Evolutionary conservation across 2,329 filamentous ascomycete species (phyloP).

Genomic region (Pseudogymnoascus sp.): DNA sequence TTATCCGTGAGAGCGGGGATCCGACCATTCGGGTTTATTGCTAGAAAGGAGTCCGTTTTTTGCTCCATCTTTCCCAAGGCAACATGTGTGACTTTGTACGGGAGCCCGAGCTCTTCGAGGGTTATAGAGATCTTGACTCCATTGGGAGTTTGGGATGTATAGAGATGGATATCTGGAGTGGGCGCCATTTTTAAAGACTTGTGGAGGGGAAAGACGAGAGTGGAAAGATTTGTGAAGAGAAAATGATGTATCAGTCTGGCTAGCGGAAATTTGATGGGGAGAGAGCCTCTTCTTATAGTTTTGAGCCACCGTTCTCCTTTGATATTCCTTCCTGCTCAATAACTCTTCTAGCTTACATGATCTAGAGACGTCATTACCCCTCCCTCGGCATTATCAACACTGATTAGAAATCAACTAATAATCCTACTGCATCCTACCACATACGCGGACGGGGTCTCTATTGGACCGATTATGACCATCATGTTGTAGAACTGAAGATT

Average conservation of each 20-base stretch:
- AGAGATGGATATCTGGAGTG: conserved; percentile 29
- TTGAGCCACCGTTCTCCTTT: not conserved
- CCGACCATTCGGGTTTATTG: conserved; percentile 88
- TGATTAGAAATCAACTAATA: not conserved
- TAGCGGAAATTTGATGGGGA: not conserved
- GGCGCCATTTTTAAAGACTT: conserved; percentile 37
- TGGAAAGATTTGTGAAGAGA: conserved; percentile 18
- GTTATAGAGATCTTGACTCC: conserved; percentile 85
- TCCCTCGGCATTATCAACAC: not conserved
- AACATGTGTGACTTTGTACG: conserved; percentile 71
- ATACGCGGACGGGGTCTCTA: not conserved
- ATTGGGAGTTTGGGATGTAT: conserved; percentile 75
- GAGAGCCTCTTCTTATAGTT: not conserved
- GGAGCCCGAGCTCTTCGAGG: conserved; percentile 74
- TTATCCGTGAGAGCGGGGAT: conserved; percentile 83
- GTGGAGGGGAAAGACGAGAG: conserved; percentile 17
- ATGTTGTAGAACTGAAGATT: not conserved
- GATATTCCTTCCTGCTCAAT: not conserved
- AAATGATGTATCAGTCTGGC: not conserved
- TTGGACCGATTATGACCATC: not conserved
- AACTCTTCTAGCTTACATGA: not conserved
- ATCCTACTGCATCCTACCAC: not conserved
- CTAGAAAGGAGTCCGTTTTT: conserved; percentile 81
- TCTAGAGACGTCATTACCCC: not conserved
- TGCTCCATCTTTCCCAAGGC: conserved; percentile 71